A percentile compares a stretch with the other conserved stretches of the same genome.
phyloP scores from a whole-genome alignment of 768 basidiomycete species.

The Suillus discolor region DNA sequence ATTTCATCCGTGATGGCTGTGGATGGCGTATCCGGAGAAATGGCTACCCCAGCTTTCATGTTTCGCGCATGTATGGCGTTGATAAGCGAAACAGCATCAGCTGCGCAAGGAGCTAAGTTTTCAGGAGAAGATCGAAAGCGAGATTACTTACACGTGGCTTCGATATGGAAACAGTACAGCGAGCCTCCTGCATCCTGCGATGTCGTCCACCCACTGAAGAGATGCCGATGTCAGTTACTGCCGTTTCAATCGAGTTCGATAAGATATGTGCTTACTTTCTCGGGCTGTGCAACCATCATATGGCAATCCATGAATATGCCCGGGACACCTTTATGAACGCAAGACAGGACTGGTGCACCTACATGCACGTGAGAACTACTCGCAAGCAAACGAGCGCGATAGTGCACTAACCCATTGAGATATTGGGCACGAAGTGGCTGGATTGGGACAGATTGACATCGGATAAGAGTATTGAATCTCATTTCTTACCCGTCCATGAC shows the following conservation, averaged over 20 bases:
- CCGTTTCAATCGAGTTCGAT: neutral
- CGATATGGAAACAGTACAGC: constrained; percentile 95
- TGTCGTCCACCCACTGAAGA: constrained; percentile 90
- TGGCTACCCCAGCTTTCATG: constrained; percentile 96
- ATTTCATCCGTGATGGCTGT: constrained; percentile 85
- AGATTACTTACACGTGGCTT: constrained; percentile 74
- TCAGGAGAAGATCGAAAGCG: neutral
- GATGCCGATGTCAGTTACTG: neutral
- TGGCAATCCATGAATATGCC: constrained; percentile 99
- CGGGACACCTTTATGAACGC: constrained; percentile 83
- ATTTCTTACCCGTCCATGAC: constrained; percentile 91
- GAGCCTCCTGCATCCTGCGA: constrained; percentile 94
- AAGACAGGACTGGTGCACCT: constrained; percentile 89
- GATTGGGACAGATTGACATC: constrained; percentile 14
- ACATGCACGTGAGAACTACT: constrained; percentile 16
- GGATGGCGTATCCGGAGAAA: constrained; percentile 93
- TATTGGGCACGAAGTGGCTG: constrained; percentile 98
- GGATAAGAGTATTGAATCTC: constrained; percentile 10
- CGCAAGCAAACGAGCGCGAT: constrained; percentile 4
- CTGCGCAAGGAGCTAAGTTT: constrained; percentile 38
- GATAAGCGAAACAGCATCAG: constrained; percentile 77
- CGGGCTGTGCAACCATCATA: constrained; percentile 98
- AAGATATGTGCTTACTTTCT: constrained; percentile 55
- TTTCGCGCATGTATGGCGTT: constrained; percentile 74
- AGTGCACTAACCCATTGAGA: constrained; percentile 81